Conservation (phyloP, 2,329 filamentous ascomycete genomes). For the Hymenoscyphus scutula region DNA sequence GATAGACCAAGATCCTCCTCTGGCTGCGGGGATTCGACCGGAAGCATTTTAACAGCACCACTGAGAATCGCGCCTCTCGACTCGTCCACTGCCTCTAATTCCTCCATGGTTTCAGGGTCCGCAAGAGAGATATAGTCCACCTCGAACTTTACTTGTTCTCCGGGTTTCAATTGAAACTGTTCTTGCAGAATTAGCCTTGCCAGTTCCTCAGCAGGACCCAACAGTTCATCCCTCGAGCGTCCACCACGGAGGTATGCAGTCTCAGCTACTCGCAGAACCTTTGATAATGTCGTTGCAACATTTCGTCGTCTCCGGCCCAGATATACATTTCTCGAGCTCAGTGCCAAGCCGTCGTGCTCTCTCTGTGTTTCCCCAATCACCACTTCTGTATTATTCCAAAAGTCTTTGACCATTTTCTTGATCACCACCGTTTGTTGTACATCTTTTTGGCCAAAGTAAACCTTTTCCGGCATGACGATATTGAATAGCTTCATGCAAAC, state of each 20-base stretch:
- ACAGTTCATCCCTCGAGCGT: conserved; percentile 60
- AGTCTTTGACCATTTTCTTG: conserved; percentile 80
- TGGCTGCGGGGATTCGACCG: conserved; percentile 65
- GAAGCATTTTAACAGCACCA: conserved; percentile 85
- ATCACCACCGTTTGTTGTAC: conserved; percentile 94
- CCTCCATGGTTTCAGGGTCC: conserved; percentile 78
- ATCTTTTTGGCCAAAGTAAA: conserved; percentile 97
- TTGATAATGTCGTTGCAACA: conserved; percentile 69
- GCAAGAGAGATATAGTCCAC: conserved; percentile 92
- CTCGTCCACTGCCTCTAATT: conserved; percentile 69
- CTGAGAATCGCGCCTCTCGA: conserved; percentile 78
- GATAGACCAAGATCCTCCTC: conserved; percentile 75
- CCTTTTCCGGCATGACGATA: conserved; percentile 71
- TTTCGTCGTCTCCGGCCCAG: conserved; percentile 71
- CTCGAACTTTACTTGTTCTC: conserved; percentile 68
- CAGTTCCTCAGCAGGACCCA: conserved; percentile 67
- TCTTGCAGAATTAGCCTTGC: conserved; percentile 52
- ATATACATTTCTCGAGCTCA: conserved; percentile 94
- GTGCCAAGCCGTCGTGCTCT: conserved; percentile 77
- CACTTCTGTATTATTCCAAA: conserved; percentile 74
- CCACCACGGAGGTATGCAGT: conserved; percentile 55
- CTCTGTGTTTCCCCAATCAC: conserved; percentile 72
- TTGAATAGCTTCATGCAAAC: conserved; percentile 95
- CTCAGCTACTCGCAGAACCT: conserved; percentile 70
- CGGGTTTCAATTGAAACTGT: conserved; percentile 59